Percentiles rank a stretch among this genome's conserved stretches.
These are phyloP conservation scores for Synchytrium microbalum DNA, from an alignment of 371 early-diverging fungal genomes.

Conservation along the genomic window DNA sequence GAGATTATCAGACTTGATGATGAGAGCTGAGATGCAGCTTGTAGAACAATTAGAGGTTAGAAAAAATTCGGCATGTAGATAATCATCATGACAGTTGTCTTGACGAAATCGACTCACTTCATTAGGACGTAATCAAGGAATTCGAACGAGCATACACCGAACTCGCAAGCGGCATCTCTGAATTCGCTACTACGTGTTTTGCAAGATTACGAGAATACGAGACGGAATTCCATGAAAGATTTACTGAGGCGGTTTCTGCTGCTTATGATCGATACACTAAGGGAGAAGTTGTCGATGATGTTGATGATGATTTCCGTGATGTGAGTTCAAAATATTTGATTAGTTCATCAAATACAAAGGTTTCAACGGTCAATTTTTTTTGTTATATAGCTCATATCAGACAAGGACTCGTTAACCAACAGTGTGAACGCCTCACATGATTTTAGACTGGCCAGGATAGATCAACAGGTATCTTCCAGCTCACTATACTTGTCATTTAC, in stretches of 20 bases:
- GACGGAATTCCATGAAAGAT: constrained; percentile 43
- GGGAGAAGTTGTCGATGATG: constrained; percentile 41
- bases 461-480: constrained; percentile 27
- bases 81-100: background rate
- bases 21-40: constrained; percentile 38
- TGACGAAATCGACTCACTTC: background rate
- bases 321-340: constrained; percentile 19
- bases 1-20: constrained; percentile 33
- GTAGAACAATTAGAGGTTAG: constrained; percentile 48
- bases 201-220: constrained; percentile 42
- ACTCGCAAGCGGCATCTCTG: constrained; percentile 26
- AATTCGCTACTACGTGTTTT: constrained; percentile 31
- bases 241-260: constrained; percentile 34
- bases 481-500: too few relatives aligned
- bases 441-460: constrained; percentile 37
- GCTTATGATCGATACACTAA: constrained; percentile 43
- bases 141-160: constrained; percentile 46
- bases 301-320: constrained; percentile 45
- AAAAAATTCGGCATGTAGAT: too few relatives aligned
- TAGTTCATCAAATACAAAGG: background rate
- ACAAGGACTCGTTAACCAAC: constrained; percentile 43
- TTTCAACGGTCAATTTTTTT: constrained; percentile 9
- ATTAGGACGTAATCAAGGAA: constrained; percentile 38
- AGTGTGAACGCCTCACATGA: constrained; percentile 44
- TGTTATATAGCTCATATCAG: constrained; percentile 39